Evolutionary conservation across 305 asterid species (phyloP).

Genomic region (Fraxinus albicans): DNA sequence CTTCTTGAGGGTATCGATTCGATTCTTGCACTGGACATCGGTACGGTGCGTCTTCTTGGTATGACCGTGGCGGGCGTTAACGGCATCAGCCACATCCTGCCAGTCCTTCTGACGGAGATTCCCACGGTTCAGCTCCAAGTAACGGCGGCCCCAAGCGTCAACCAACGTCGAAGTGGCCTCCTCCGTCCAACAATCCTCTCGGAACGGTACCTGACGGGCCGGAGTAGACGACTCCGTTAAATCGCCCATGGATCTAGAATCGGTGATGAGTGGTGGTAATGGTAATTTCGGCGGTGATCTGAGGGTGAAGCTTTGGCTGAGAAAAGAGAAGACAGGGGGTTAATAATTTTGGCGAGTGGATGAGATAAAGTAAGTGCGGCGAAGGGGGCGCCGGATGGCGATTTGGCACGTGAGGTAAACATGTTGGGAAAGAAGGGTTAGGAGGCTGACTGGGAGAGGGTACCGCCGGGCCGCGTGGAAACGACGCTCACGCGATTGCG

Average conservation of each 20-base stretch:
- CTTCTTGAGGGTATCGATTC: conserved; percentile 71
- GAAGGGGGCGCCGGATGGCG: conserved; percentile 33
- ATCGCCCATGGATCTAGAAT: conserved; percentile 54
- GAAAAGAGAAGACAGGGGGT: neutral
- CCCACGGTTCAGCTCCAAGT: conserved; percentile 77
- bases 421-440: conserved; percentile 26
- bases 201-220: conserved; percentile 61
- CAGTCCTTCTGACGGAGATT: conserved; percentile 94
- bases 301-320: neutral
- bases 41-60: conserved; percentile 72
- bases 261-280: neutral
- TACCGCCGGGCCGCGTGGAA: conserved; percentile 61
- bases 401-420: conserved; percentile 20
- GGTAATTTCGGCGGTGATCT: neutral
- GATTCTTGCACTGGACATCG: conserved; percentile 67
- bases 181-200: conserved; percentile 95
- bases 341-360: neutral
- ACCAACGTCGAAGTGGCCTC: conserved; percentile 83
- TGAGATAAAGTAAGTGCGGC: conserved; percentile 34
- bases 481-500: conserved; percentile 60
- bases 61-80: conserved; percentile 73
- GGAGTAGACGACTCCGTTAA: conserved; percentile 59
- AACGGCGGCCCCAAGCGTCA: conserved; percentile 87
- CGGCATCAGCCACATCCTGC: conserved; percentile 87
- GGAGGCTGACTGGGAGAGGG: conserved; percentile 36